A percentile compares a stretch with the other conserved stretches of the same genome.
Evolutionary conservation across 371 early-diverging fungal genomes (phyloP).

Genomic region (Fennellomyces sp.): DNA sequence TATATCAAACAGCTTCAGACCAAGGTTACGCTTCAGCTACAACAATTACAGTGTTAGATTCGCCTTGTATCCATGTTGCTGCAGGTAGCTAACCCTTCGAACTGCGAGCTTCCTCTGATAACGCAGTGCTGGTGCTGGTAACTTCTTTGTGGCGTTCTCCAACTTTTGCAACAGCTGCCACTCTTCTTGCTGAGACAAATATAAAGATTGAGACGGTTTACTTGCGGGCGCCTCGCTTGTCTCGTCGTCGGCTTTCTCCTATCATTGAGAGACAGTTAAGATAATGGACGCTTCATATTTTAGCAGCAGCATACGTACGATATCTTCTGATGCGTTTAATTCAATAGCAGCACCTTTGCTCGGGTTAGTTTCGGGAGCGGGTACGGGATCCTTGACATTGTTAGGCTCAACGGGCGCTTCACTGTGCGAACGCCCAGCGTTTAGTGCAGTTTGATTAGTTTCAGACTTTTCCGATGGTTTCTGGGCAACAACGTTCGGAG

Average conservation of each 20-base stretch:
- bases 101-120: constrained; percentile 70
- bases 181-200: constrained; percentile 52
- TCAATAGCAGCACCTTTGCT: no score
- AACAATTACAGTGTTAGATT: background rate
- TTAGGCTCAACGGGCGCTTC: no score
- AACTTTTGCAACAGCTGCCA: constrained; percentile 62
- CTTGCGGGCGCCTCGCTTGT: background rate
- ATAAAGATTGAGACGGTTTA: background rate
- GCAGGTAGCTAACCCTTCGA: constrained; percentile 50
- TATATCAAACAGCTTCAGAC: constrained; percentile 65
- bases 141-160: constrained; percentile 47
- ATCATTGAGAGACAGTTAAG: background rate
- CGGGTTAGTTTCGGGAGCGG: no score
- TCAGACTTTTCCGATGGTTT: background rate
- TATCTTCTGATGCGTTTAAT: background rate
- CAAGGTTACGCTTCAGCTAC: constrained; percentile 61
- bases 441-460: background rate
- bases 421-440: no score
- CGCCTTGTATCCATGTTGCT: no score
- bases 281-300: no score
- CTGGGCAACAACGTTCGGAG: no score
- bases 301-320: background rate
- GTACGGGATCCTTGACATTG: no score
- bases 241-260: background rate
- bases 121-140: constrained; percentile 57